Base-by-base conservation (phyloP, 768 basidiomycete genomes). In the Collybia sordida region DNA sequence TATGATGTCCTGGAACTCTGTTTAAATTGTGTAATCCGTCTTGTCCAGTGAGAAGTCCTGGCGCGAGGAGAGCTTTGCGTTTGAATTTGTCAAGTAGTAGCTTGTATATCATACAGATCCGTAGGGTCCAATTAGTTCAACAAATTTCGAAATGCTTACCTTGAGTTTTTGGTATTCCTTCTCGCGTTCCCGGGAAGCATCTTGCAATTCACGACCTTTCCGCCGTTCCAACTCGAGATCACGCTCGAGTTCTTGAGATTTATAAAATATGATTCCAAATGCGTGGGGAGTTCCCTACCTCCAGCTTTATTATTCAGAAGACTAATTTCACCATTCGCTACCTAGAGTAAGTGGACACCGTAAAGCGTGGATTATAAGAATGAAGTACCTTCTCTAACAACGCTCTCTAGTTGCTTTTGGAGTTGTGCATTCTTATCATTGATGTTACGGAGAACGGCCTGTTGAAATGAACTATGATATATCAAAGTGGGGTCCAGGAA, bases 101-200 rank as follows among this genome's bases (percentile, higher is more conserved):
- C 90, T 92, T 7, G 41, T 11, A 11, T 12, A 31, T 12, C 9
- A 43, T 21, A 54, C 35, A 37, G 22, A 9, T 21, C 24, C 9
- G 21, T 35, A 24, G 35, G 35, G 21, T 6, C 31, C 38, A 45
- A 7, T 45, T 46, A 23, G 46, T 36, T 17, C 22, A 18, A 36
- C 9, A 31, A 36, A 40, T 39, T 24, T 15, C n/a, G 47, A n/a
- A n/a, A n/a, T n/a, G 23, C 45, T 24, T 23, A 82, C 91, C 77
- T 93, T 93, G 35, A 93, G 79, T 61, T 90, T 92, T 49, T 88
- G 87, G 60, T 93, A 93, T 59, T 93, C 92, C 59, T 87, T 91
- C 53, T 93, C 91, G 58, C 84, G 77, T 59, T 92, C 90, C 58
- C 83, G 78, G 2, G 85, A 75, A 1, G 79, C 69, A 31, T 93